These are phyloP conservation scores for Nannizziopsis arthrosporioides DNA, from an alignment of 2,329 filamentous ascomycete species.

Conservation along the genomic window DNA sequence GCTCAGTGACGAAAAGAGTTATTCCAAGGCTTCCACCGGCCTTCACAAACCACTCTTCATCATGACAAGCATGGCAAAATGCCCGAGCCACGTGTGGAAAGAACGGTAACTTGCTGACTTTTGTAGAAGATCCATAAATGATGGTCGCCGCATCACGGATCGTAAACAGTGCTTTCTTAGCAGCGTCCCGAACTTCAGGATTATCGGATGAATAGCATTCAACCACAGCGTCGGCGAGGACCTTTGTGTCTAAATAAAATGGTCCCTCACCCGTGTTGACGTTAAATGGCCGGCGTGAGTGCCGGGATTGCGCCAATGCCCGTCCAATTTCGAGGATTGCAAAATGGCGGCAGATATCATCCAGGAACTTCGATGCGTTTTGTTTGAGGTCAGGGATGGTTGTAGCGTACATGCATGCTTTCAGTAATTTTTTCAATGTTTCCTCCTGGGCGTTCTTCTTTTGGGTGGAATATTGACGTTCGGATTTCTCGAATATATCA, in stretches of 20 bases:
- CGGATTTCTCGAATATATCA: constrained; percentile 57
- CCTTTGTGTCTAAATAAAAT: constrained; percentile 71
- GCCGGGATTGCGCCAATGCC: constrained; percentile 69
- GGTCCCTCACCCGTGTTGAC: constrained; percentile 77
- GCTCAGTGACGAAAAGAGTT: constrained; percentile 68
- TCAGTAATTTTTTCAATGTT: constrained; percentile 72
- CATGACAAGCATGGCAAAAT: constrained; percentile 90
- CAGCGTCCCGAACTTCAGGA: constrained; percentile 65
- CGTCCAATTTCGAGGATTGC: constrained; percentile 79
- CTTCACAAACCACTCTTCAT: constrained; percentile 98
- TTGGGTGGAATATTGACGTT: constrained; percentile 67
- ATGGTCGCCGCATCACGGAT: constrained; percentile 64
- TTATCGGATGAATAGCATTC: constrained; percentile 84
- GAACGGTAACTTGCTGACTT: constrained; percentile 66
- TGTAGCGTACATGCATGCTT: constrained; percentile 74
- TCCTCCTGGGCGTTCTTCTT: constrained; percentile 81
- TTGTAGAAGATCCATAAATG: constrained; percentile 64
- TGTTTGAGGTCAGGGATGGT: constrained; percentile 70
- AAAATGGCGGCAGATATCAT: constrained; percentile 78
- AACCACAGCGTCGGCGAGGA: constrained; percentile 79
- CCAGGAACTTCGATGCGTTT: constrained; percentile 62
- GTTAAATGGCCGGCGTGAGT: constrained; percentile 66
- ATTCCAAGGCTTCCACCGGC: constrained; percentile 86
- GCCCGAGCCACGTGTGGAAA: constrained; percentile 71
- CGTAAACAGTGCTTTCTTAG: constrained; percentile 63